Percentiles rank a stretch among this genome's conserved stretches.
Evolutionary conservation across 768 basidiomycete species (phyloP).

Genomic region (Lentinula detonsa): DNA sequence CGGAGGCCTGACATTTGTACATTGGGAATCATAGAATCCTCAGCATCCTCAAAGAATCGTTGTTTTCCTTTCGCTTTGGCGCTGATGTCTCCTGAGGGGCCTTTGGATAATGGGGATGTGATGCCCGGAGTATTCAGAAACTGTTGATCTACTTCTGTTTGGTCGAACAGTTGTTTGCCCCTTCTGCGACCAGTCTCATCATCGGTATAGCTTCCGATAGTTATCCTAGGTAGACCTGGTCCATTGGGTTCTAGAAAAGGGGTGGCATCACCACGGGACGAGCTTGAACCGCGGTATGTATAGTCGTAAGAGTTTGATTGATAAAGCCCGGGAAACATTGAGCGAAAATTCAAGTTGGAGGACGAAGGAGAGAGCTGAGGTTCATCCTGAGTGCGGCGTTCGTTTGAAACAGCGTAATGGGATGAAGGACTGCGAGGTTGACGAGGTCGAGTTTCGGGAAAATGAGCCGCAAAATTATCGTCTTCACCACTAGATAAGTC

Average conservation of each 20-base stretch:
- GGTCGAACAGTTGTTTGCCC: constrained; percentile 1
- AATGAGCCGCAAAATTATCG: constrained; percentile 1
- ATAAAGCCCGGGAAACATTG: neutral
- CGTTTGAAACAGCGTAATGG: neutral
- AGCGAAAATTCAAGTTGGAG: neutral
- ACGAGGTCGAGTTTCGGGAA: neutral
- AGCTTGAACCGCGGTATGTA: neutral
- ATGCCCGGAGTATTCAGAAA: neutral
- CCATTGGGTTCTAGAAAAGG: neutral
- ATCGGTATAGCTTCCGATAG: neutral
- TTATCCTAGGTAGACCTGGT: neutral
- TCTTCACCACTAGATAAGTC: constrained; percentile 6
- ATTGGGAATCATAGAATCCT: neutral
- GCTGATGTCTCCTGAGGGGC: neutral
- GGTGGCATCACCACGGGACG: neutral
- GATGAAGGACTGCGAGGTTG: neutral
- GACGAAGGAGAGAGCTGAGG: neutral
- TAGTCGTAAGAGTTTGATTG: neutral
- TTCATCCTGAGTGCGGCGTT: neutral
- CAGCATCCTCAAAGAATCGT: neutral
- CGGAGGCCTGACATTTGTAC: constrained; percentile 4
- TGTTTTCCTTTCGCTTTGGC: constrained; percentile 6
- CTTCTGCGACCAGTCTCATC: constrained; percentile 1
- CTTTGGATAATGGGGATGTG: neutral
- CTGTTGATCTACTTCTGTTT: neutral